Conservation (phyloP, 2,329 filamentous ascomycete genomes). For the Emmonsiellopsis sp. region DNA sequence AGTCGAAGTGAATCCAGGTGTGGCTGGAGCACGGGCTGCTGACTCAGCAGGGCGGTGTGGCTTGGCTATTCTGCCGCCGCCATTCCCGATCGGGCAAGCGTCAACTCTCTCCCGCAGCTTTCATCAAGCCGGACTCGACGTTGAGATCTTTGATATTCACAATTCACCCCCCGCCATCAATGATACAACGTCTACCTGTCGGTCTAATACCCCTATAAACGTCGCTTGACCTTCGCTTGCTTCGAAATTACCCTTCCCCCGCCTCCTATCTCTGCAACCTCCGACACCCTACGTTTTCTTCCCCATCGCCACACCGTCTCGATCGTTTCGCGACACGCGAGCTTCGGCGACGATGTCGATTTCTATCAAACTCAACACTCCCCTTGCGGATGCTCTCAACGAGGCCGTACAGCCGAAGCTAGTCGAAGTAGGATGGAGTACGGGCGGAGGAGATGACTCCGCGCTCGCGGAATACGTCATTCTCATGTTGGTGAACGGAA, state of each 20-base stretch:
- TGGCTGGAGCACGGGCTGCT: too few relatives aligned
- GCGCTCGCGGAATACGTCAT: conserved; percentile 93
- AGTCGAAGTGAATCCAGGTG: too few relatives aligned
- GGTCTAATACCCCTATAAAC: neutral
- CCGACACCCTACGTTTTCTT: neutral
- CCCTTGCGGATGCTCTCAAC: conserved; percentile 75
- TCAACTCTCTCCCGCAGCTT: neutral
- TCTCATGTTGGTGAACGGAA: conserved; percentile 92
- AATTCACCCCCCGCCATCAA: neutral
- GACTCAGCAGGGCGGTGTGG: too few relatives aligned
- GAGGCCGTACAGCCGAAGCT: conserved; percentile 81
- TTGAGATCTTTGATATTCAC: neutral
- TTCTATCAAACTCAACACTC: conserved; percentile 67
- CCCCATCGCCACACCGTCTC: neutral
- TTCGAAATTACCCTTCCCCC: neutral
- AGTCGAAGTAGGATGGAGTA: conserved; percentile 84
- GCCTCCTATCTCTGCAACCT: neutral
- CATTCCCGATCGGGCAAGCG: too few relatives aligned
- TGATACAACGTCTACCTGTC: neutral
- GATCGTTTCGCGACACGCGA: neutral
- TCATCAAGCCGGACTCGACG: neutral
- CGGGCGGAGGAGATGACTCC: conserved; percentile 67
- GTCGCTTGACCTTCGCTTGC: neutral
- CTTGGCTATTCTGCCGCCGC: too few relatives aligned
- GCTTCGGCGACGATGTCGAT: conserved; percentile 53